Percentiles rank a stretch among this genome's conserved stretches.
Conservation (phyloP, 805 yeast species). For the Saccharomycopsis fibuligera region DNA sequence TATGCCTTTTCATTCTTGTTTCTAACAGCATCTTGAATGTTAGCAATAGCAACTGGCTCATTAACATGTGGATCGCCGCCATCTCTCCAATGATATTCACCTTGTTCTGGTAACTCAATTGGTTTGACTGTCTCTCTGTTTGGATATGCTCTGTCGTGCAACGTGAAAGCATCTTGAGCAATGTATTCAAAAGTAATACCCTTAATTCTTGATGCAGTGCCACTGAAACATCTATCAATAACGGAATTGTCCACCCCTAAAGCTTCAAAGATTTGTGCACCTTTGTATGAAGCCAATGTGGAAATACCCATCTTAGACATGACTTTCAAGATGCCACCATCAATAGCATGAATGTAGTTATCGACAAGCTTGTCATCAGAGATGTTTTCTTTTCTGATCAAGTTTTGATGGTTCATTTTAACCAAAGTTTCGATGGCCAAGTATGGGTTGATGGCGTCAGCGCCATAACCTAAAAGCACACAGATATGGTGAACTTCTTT, state of each 20-base stretch:
- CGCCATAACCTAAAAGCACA: slow-evolving; percentile 93
- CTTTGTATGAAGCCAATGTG: slow-evolving; percentile 95
- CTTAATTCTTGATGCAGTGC: slow-evolving; percentile 93
- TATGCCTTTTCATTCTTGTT: slow-evolving; percentile 93
- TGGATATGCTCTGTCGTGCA: slow-evolving; percentile 92
- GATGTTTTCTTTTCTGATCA: slow-evolving; percentile 46
- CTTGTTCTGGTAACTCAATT: slow-evolving; percentile 80
- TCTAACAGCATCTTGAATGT: slow-evolving; percentile 95
- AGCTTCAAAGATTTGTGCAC: slow-evolving; percentile 98
- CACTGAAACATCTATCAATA: slow-evolving; percentile 91
- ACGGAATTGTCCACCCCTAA: slow-evolving; percentile 93
- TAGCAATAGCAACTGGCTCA: slow-evolving; percentile 92
- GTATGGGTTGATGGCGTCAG: slow-evolving; percentile 93
- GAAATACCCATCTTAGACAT: slow-evolving; percentile 99
- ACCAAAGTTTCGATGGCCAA: slow-evolving; percentile 84
- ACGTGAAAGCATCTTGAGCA: slow-evolving; percentile 92
- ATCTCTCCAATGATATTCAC: slow-evolving; percentile 98
- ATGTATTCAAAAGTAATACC: slow-evolving; percentile 94
- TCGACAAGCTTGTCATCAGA: slow-evolving; percentile 54
- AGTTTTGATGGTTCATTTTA: slow-evolving; percentile 75
- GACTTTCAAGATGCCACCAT: slow-evolving; percentile 89
- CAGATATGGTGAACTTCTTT: slow-evolving; percentile 96
- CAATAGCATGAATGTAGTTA: slow-evolving; percentile 80
- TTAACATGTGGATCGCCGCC: slow-evolving; percentile 96
- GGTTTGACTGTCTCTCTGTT: slow-evolving; percentile 64